A percentile compares a stretch with the other conserved stretches of the same genome.
Conservation (phyloP, 257 asterid genomes). For the Ilex aquifolium region DNA sequence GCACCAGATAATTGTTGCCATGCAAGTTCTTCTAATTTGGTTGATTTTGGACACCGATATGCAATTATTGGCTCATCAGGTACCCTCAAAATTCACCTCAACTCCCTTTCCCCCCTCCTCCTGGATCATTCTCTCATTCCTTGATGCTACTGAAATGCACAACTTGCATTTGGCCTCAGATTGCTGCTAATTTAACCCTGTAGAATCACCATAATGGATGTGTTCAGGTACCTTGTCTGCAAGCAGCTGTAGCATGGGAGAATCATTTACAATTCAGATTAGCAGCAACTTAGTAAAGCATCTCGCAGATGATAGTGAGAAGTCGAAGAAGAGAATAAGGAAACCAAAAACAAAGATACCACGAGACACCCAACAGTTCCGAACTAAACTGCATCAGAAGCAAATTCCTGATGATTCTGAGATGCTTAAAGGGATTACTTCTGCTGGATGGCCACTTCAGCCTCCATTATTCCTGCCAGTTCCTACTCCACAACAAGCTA, state of each 20-base stretch:
- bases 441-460: constrained; percentile 78
- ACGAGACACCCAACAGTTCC: constrained; percentile 28
- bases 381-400: constrained; percentile 22
- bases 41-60: too few species aligned
- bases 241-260: not conserved
- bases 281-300: not conserved
- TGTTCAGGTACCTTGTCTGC: not conserved
- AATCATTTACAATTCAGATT: constrained; percentile 1
- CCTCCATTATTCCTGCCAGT: constrained; percentile 51
- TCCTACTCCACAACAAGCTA: constrained; percentile 37
- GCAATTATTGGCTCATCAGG: too few species aligned
- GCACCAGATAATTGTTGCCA: too few species aligned
- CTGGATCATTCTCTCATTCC: too few species aligned
- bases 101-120: too few species aligned
- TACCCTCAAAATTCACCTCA: too few species aligned
- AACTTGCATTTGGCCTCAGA: too few species aligned
- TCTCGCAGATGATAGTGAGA: not conserved
- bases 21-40: too few species aligned
- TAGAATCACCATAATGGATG: too few species aligned
- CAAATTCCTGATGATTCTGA: constrained; percentile 40
- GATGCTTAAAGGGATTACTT: constrained; percentile 23
- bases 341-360: constrained; percentile 54
- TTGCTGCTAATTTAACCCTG: too few species aligned
- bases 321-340: constrained; percentile 14
- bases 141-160: too few species aligned